Conservation (phyloP, 2,329 filamentous ascomycete genomes). For the Colletotrichum salicis region DNA sequence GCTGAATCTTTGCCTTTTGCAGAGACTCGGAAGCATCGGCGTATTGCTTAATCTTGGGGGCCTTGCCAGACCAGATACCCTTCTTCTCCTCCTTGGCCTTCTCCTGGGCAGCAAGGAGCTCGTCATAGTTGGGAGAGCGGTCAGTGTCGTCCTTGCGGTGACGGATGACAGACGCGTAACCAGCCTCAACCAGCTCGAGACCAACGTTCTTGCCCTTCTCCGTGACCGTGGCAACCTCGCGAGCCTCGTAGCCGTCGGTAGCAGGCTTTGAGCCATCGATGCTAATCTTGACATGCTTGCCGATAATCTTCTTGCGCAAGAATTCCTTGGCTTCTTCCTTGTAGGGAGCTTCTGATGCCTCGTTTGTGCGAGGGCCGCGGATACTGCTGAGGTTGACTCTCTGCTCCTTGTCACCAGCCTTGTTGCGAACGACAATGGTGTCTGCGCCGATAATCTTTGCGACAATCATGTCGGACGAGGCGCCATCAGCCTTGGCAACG, state of each 20-base stretch:
- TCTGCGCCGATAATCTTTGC: constrained; percentile 89
- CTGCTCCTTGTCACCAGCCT: constrained; percentile 83
- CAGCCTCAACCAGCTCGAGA: constrained; percentile 86
- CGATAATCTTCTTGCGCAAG: constrained; percentile 90
- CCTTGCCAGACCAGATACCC: constrained; percentile 94
- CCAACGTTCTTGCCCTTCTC: constrained; percentile 89
- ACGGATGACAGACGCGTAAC: constrained; percentile 92
- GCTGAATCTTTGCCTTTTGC: constrained; percentile 95
- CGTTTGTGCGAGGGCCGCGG: constrained; percentile 88
- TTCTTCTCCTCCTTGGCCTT: constrained; percentile 87
- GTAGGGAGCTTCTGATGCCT: constrained; percentile 89
- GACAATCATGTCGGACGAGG: constrained; percentile 78
- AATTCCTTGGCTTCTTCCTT: constrained; percentile 96
- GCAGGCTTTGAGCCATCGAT: constrained; percentile 93
- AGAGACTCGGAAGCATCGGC: constrained; percentile 91
- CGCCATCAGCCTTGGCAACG: constrained; percentile 74
- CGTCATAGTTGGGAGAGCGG: constrained; percentile 92
- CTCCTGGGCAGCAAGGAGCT: constrained; percentile 82
- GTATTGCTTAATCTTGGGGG: constrained; percentile 83
- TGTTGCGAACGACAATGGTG: constrained; percentile 86
- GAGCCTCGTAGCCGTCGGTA: constrained; percentile 89
- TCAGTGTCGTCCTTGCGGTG: constrained; percentile 96
- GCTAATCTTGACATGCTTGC: constrained; percentile 90
- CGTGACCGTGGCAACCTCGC: constrained; percentile 90
- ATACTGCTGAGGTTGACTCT: constrained; percentile 93